phyloP scores from a whole-genome alignment of 2,329 filamentous ascomycete species.

The Fusarium sp. region DNA sequence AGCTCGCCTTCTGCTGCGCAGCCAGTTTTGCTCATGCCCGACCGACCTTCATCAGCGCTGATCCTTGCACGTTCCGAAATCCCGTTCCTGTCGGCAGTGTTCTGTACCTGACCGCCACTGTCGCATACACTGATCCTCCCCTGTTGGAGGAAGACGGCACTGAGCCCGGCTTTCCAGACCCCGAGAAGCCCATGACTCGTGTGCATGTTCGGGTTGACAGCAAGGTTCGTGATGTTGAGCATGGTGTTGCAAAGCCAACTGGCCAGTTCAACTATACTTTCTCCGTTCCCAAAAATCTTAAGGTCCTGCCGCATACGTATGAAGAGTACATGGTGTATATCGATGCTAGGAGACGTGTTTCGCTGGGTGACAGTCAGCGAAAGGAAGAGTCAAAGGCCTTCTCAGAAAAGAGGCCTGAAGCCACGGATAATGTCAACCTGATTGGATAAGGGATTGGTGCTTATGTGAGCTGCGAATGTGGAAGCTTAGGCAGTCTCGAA shows the following conservation, averaged over 20 bases:
- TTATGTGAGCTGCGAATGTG: background rate
- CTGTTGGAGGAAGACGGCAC: constrained; percentile 42
- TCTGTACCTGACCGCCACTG: constrained; percentile 41
- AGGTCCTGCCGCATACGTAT: constrained; percentile 44
- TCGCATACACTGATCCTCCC: constrained; percentile 45
- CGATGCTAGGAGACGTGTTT: constrained; percentile 43
- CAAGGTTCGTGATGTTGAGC: constrained; percentile 45
- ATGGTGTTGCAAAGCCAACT: constrained; percentile 42
- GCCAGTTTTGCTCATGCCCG: constrained; percentile 46
- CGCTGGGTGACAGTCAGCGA: constrained; percentile 32
- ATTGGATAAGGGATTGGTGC: constrained; percentile 10
- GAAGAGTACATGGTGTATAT: constrained; percentile 46
- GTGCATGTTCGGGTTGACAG: constrained; percentile 45
- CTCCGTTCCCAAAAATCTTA: constrained; percentile 41
- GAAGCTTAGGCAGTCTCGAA: background rate
- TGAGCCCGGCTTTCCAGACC: constrained; percentile 33
- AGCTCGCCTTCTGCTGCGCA: constrained; percentile 45
- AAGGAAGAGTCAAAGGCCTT: constrained; percentile 19
- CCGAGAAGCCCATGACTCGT: constrained; percentile 39
- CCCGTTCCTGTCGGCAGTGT: constrained; percentile 45
- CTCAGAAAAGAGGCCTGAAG: background rate
- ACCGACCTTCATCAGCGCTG: constrained; percentile 44
- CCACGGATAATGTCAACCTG: constrained; percentile 21
- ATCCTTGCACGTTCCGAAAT: constrained; percentile 45
- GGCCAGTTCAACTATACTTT: constrained; percentile 47